A percentile compares a stretch with the other conserved stretches of the same genome.
phyloP scores from a whole-genome alignment of 2,329 filamentous ascomycete species.

The Cladobotryum mycophilum region DNA sequence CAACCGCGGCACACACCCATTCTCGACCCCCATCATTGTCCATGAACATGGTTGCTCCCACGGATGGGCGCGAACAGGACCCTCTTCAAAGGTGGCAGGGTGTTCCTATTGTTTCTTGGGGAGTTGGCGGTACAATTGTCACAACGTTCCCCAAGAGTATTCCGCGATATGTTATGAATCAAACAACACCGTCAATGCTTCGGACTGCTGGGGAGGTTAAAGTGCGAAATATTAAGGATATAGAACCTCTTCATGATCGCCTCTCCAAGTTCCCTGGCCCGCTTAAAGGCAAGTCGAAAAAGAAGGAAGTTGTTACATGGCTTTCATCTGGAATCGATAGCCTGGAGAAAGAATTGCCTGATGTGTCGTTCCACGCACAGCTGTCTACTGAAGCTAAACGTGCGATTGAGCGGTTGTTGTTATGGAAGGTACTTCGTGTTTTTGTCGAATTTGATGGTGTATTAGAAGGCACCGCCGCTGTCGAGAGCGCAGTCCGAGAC shows the following conservation, averaged over 20 bases:
- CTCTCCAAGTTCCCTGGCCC: conserved; percentile 84
- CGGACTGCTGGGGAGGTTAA: conserved; percentile 77
- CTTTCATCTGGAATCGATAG: conserved; percentile 67
- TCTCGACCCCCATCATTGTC: conserved; percentile 48
- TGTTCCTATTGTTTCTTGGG: conserved; percentile 79
- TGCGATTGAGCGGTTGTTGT: conserved; percentile 67
- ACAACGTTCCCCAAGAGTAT: conserved; percentile 85
- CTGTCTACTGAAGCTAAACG: conserved; percentile 61
- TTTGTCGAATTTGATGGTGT: conserved; percentile 82
- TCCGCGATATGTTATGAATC: conserved; percentile 74
- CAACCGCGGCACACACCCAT: conserved; percentile 30
- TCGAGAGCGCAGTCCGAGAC: conserved; percentile 68
- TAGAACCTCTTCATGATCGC: conserved; percentile 64
- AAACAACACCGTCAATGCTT: conserved; percentile 68
- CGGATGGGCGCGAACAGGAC: conserved; percentile 64
- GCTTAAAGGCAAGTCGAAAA: conserved; percentile 82
- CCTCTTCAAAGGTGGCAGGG: conserved; percentile 87
- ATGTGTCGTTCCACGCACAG: conserved; percentile 42
- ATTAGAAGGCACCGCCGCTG: conserved; percentile 64
- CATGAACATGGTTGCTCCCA: conserved; percentile 55
- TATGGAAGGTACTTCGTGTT: conserved; percentile 81
- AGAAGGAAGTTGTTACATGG: conserved; percentile 87
- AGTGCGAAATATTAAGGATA: conserved; percentile 66
- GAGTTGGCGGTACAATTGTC: conserved; percentile 73
- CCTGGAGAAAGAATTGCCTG: conserved; percentile 56